These are phyloP conservation scores for Gracilaria caudata DNA, from an alignment of 23 red algal species.

Conservation along the genomic window DNA sequence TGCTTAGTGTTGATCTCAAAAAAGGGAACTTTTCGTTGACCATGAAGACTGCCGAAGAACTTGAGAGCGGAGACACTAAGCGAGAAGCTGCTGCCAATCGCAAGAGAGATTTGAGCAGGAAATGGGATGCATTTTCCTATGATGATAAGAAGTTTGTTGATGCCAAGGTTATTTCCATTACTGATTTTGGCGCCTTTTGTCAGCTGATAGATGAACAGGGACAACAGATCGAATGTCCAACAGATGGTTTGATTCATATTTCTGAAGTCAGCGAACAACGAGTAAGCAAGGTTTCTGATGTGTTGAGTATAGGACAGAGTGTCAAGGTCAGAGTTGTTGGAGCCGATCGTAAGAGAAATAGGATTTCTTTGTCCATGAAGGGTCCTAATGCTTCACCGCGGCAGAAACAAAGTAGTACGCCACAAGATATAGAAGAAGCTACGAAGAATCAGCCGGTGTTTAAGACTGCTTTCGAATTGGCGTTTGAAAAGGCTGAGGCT, in stretches of 20 bases:
- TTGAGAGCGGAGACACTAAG: constrained; percentile 22
- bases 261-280: constrained; percentile 78
- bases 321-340: constrained; percentile 74
- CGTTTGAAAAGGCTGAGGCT: constrained; percentile 75
- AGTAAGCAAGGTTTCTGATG: constrained; percentile 44
- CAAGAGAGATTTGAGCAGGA: constrained; percentile 25
- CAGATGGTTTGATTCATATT: constrained; percentile 97
- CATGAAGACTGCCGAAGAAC: constrained; percentile 51
- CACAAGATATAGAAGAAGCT: constrained; percentile 58
- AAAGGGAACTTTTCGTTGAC: constrained; percentile 91
- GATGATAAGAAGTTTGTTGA: constrained; percentile 81
- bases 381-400: neutral
- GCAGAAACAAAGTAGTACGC: neutral
- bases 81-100: constrained; percentile 35
- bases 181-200: constrained; percentile 97
- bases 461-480: constrained; percentile 78
- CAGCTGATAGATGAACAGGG: constrained; percentile 48
- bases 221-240: constrained; percentile 43
- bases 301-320: constrained; percentile 52
- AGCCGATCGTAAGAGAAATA: constrained; percentile 74
- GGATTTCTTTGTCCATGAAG: constrained; percentile 86
- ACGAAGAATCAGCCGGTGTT: constrained; percentile 58
- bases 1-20: constrained; percentile 75
- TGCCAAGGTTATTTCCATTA: constrained; percentile 78
- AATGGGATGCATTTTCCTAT: constrained; percentile 62